Evolutionary conservation across 208 protist species (phyloP).

Genomic region (Trypanosoma vivax): DNA sequence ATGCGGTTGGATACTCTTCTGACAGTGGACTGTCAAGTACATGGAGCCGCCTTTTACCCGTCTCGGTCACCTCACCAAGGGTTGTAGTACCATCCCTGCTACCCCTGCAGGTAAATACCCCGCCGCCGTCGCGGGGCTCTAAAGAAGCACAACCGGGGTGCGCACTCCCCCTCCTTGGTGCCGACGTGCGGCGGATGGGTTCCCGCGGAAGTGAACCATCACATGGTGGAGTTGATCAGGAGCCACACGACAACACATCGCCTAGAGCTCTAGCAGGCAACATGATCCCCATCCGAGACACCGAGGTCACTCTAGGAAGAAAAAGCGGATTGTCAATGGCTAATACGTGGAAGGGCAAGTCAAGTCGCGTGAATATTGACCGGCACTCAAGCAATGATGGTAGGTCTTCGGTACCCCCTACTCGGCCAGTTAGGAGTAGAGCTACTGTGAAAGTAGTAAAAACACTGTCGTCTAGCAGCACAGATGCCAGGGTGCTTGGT

Average conservation of each 20-base stretch:
- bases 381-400: background rate
- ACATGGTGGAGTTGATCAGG: background rate
- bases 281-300: constrained; percentile 1
- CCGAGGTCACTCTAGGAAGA: background rate
- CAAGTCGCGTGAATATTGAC: background rate
- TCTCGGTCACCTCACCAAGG: constrained; percentile 1
- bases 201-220: background rate
- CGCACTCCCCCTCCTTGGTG: background rate
- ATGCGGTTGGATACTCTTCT: constrained; percentile 6
- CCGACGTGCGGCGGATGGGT: background rate
- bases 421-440: background rate
- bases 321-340: background rate
- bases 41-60: background rate
- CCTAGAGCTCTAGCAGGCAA: background rate
- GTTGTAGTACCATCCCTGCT: constrained; percentile 14
- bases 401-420: background rate
- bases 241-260: background rate
- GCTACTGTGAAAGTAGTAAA: no score
- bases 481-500: background rate
- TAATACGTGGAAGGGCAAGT: background rate
- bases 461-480: no score
- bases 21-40: constrained; percentile 10
- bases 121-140: background rate
- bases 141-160: background rate
- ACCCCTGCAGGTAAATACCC: background rate